A percentile compares a stretch with the other conserved stretches of the same genome.
Conservation (phyloP, 495 filamentous ascomycete genomes). For the Tuber aestivum region DNA sequence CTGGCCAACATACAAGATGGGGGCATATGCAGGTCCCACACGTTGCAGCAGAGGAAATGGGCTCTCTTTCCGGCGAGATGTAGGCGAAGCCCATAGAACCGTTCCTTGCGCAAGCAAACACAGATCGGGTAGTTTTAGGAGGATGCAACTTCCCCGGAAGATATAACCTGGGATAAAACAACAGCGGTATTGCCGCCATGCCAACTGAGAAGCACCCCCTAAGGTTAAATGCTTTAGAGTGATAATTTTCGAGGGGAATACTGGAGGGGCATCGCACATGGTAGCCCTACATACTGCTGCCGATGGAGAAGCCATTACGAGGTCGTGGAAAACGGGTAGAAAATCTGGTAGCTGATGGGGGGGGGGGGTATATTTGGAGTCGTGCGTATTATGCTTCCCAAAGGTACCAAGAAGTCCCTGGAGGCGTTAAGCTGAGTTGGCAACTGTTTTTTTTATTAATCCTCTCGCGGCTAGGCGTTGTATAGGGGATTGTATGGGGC, state of each 20-base stretch:
- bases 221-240: background rate
- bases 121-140: constrained; percentile 6
- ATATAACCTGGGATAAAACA: background rate
- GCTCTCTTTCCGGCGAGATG: constrained; percentile 22
- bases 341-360: background rate
- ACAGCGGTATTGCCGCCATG: background rate
- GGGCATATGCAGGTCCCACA: constrained; percentile 35
- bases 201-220: background rate
- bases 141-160: background rate
- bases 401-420: background rate
- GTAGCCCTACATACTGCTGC: background rate
- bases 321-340: background rate
- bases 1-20: constrained; percentile 13
- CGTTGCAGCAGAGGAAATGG: constrained; percentile 34
- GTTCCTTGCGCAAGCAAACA: constrained; percentile 10
- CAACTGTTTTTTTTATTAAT: too few relatives aligned
- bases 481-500: background rate
- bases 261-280: background rate
- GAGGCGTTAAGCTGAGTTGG: background rate
- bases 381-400: background rate
- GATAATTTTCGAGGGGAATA: background rate
- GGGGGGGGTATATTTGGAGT: background rate
- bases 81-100: constrained; percentile 9
- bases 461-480: background rate
- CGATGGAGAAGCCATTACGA: background rate